A percentile compares a stretch with the other conserved stretches of the same genome.
phyloP scores from a whole-genome alignment of 2,329 filamentous ascomycete species.

The Clarireedia paspali region DNA sequence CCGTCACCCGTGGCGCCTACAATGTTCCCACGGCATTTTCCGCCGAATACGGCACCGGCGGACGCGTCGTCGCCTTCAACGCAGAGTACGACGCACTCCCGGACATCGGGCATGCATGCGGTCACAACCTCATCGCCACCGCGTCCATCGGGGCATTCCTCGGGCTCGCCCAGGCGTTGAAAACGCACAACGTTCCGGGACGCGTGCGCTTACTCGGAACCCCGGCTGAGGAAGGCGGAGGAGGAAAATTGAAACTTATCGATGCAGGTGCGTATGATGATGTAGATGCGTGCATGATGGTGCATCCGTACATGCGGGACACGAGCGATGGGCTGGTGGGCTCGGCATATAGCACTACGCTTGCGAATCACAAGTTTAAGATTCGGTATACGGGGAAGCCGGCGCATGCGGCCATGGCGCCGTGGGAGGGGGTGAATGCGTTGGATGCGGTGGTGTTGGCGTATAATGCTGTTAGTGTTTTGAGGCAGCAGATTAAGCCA shows the following conservation, averaged over 20 bases:
- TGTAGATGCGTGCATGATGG: constrained; percentile 34
- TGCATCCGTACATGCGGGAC: constrained; percentile 21
- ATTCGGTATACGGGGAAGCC: constrained; percentile 24
- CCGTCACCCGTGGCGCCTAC: constrained; percentile 41
- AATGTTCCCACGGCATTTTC: constrained; percentile 45
- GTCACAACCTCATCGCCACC: constrained; percentile 37
- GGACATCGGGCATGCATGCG: constrained; percentile 35
- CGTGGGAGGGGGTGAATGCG: constrained; percentile 34
- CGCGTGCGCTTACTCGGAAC: constrained; percentile 27
- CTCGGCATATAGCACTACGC: constrained; percentile 9
- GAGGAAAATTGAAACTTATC: constrained; percentile 36
- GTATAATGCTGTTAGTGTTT: constrained; percentile 29
- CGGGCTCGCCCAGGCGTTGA: constrained; percentile 24
- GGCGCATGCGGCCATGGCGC: constrained; percentile 33
- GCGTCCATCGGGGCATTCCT: constrained; percentile 33
- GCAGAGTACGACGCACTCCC: constrained; percentile 42
- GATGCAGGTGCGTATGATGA: constrained; percentile 36
- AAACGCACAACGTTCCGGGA: constrained; percentile 18
- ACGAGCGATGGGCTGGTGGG: neutral
- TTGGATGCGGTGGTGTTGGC: constrained; percentile 33
- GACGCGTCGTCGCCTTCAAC: constrained; percentile 35
- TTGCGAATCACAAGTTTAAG: constrained; percentile 15
- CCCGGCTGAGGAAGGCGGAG: constrained; percentile 25
- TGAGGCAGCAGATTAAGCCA: constrained; percentile 27
- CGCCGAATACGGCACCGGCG: constrained; percentile 35